Evolutionary conservation across 2,329 filamentous ascomycete species (phyloP), one percentile per base, ranked within the genome.

Genomic region (Myriangium duriaei): DNA sequence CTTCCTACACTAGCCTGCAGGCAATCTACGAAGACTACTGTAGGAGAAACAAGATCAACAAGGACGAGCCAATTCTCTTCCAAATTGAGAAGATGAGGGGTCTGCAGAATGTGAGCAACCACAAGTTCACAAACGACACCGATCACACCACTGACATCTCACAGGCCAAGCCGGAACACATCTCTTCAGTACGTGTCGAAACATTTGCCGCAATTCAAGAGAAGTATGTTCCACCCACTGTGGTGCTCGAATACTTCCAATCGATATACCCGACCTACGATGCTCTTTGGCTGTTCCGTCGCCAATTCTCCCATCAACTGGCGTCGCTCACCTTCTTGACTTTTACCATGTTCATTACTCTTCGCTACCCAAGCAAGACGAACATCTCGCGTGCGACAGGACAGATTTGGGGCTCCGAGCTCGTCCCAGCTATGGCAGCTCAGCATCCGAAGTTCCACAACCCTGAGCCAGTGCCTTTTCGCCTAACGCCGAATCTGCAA

Each of bases 241-340:
- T 96, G 42, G 79, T 81, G 14, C 71, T 93, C 38, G 77, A 93
- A 47, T 95, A 88, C 65, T 95, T 95, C 73, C 82, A 87, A 55
- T 69, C 72, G 47, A 82, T 78, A 4, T 96, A 91, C 62, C 81
- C 86, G 18, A 80, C 83, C 45, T 98, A 84, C 59, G 76, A 82
- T 32, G 87, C 95, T 52, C 95, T 96, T 68, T 98, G 88, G 86
- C 74, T 98, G 41, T 99, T 99, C 83, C 82, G 91, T 42, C 79
- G 87, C 42, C 87, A 94, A 48, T 94, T 98, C 63, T 82, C 85
- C 14, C 95, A 96, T 66, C 91, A 98, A 62, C 79, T 94, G 44
- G 88, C 91, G 13, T 77, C 87, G 2, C 72, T 96, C 46, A 94
- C 91, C 1, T 98, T 98, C 64, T 94, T 98, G 81, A 96, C 91